Evolutionary conservation across 306 rosid species (phyloP), one percentile per base, ranked within the genome.

Genomic region (Castanospermum australe): DNA sequence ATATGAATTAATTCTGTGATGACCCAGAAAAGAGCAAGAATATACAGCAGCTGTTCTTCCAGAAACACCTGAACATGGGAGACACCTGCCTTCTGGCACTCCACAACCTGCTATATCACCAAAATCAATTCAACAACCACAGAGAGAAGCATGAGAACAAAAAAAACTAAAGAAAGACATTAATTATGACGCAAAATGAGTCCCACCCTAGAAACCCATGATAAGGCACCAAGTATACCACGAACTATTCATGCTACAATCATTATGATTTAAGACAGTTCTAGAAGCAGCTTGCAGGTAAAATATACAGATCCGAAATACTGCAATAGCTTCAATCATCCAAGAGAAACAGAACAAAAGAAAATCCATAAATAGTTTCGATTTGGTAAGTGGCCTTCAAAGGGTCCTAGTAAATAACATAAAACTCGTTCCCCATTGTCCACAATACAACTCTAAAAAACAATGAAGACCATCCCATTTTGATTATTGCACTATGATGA

Each of bases 31-130:
- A 86, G 87, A 74, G 81, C 73, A 79, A 73, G 89, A 77, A 81
- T 85, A 86, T 76, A 71, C 70, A 15, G 79, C 63, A 73, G 89
- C 55, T 30, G 87, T 77, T 84, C 89, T 88, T 84, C 89, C 86
- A 54, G 87, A 83, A 75, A 89, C 89, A 75, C 91, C 94, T 1
- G 86, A 89, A 69, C 88, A 81, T 0, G 91, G 90, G n/a, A 92
- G 87, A 79, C 87, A 87, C 78, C 82, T 82, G 54, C 84, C 83
- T 62, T 92, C 93, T 70, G 90, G 80, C 71, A 88, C 85, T 83
- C 89, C 89, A 86, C 76, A 86, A 51, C 93, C 98, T 90, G 81
- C 57, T 64, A 79, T 39, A 68, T 68, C 74, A 62, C 17, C 71
- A 47, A 64, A 73, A 66, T 12, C 52, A 64, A 71, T 60, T 60